phyloP scores from a whole-genome alignment of 495 filamentous ascomycete species.

The Penicillium maclennaniae region DNA sequence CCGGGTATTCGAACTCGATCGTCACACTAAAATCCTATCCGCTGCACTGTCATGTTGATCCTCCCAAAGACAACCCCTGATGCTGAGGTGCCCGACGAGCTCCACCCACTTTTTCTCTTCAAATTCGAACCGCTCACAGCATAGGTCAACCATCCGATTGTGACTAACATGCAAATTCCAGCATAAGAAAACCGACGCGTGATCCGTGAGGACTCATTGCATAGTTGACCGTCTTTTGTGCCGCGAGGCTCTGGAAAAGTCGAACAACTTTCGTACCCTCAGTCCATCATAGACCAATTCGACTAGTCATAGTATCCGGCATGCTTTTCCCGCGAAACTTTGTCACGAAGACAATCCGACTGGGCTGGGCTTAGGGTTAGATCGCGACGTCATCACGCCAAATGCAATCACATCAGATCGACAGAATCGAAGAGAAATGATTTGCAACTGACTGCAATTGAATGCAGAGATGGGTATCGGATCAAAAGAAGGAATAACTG shows the following conservation, averaged over 20 bases:
- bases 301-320: conserved; percentile 35
- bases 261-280: conserved; percentile 35
- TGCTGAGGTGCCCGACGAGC: conserved; percentile 30
- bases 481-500: conserved; percentile 31
- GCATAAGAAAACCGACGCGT: conserved; percentile 47
- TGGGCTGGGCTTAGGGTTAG: conserved; percentile 42
- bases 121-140: conserved; percentile 18
- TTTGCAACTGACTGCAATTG: conserved; percentile 13
- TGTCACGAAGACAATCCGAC: conserved; percentile 25
- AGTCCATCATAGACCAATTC: conserved; percentile 24
- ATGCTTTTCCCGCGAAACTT: conserved; percentile 40
- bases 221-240: conserved; percentile 46
- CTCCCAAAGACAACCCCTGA: conserved; percentile 29
- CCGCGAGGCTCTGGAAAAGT: conserved; percentile 36
- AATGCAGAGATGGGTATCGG: conserved; percentile 9
- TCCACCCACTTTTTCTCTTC: conserved; percentile 36
- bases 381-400: conserved; percentile 24
- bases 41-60: conserved; percentile 18
- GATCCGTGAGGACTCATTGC: conserved; percentile 32
- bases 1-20: conserved; percentile 20
- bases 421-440: conserved; percentile 2
- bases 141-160: conserved; percentile 33
- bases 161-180: conserved; percentile 42
- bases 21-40: conserved; percentile 12
- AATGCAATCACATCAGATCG: neutral